Conservation (phyloP, 2,329 filamentous ascomycete genomes). For the Fusarium sp. region DNA sequence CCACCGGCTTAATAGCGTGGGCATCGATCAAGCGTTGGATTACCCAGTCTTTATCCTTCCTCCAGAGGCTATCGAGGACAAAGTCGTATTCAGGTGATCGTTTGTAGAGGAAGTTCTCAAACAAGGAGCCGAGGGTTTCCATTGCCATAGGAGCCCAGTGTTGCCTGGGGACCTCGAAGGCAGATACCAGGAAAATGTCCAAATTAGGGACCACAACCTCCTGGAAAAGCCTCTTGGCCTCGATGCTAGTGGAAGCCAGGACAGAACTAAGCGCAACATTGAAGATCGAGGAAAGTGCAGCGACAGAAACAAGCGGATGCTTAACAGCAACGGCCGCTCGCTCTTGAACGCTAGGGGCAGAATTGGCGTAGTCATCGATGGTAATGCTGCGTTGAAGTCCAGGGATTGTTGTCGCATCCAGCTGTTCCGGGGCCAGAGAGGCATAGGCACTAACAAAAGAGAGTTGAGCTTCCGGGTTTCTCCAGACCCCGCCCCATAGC, state of each 20-base stretch:
- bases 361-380: slow-evolving; percentile 65
- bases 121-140: slow-evolving; percentile 80
- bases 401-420: slow-evolving; percentile 88
- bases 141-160: slow-evolving; percentile 81
- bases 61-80: slow-evolving; percentile 91
- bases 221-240: slow-evolving; percentile 75
- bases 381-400: slow-evolving; percentile 83
- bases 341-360: slow-evolving; percentile 62
- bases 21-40: slow-evolving; percentile 83
- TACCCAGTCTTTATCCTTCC: slow-evolving; percentile 89
- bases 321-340: slow-evolving; percentile 74
- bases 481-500: slow-evolving; percentile 93
- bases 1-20: slow-evolving; percentile 77
- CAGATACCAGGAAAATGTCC: slow-evolving; percentile 82
- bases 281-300: slow-evolving; percentile 79
- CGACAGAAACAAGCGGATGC: slow-evolving; percentile 89
- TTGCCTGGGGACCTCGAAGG: slow-evolving; percentile 77
- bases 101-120: slow-evolving; percentile 86
- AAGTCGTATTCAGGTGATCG: slow-evolving; percentile 84
- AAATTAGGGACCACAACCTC: slow-evolving; percentile 78
- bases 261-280: slow-evolving; percentile 72
- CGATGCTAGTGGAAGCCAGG: slow-evolving; percentile 70
- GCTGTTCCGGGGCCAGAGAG: slow-evolving; percentile 77
- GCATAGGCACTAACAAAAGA: slow-evolving; percentile 94
- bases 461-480: slow-evolving; percentile 85